phyloP scores from a whole-genome alignment of 139 green algal genomes.

The Trebouxia sp. region DNA sequence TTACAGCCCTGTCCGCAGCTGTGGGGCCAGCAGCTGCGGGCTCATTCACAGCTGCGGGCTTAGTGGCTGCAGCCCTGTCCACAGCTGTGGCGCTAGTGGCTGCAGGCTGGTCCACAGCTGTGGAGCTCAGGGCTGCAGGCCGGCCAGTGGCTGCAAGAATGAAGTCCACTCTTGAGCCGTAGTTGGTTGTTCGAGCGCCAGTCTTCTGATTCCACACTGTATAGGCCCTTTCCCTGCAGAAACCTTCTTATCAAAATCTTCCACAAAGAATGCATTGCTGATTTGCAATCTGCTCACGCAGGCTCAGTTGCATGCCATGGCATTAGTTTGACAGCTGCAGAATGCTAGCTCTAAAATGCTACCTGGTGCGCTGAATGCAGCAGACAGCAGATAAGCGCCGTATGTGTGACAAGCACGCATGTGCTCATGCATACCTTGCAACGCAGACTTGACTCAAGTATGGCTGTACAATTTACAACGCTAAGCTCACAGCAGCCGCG shows the following conservation, averaged over 20 bases:
- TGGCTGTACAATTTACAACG: too few relatives aligned
- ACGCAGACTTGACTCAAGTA: too few relatives aligned
- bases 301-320: neutral
- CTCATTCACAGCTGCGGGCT: neutral
- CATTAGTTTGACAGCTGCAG: too few relatives aligned
- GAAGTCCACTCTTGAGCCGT: conserved; percentile 76
- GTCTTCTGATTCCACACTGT: conserved; percentile 76
- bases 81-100: neutral
- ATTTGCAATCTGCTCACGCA: neutral
- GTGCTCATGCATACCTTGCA: too few relatives aligned
- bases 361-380: too few relatives aligned
- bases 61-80: neutral
- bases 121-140: neutral
- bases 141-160: conserved; percentile 53
- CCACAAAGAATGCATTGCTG: neutral
- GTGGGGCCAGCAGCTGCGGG: neutral
- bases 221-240: conserved; percentile 50
- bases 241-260: neutral
- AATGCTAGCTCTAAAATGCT: too few relatives aligned
- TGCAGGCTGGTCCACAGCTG: neutral
- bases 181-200: conserved; percentile 70
- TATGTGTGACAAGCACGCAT: too few relatives aligned
- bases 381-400: too few relatives aligned
- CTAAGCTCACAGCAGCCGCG: too few relatives aligned
- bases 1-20: neutral